phyloP scores from a whole-genome alignment of 352 stramenopile genomes.

The Globisporangium splendens region DNA sequence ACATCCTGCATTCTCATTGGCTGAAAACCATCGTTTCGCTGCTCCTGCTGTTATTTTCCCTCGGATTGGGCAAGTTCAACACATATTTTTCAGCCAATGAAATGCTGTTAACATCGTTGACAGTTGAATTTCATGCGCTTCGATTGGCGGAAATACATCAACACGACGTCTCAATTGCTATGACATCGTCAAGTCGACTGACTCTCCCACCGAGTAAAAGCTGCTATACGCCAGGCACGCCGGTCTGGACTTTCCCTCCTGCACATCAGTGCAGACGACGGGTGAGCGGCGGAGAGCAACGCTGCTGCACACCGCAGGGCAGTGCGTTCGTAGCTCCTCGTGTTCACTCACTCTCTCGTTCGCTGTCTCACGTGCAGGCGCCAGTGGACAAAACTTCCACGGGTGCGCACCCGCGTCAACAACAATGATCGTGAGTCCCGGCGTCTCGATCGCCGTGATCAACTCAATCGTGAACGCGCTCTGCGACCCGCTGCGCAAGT shows the following conservation, averaged over 20 bases:
- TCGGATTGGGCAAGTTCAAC: background rate
- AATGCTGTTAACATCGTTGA: background rate
- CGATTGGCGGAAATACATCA: background rate
- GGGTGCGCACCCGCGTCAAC: background rate
- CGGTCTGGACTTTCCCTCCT: too few species aligned
- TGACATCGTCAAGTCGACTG: too few species aligned
- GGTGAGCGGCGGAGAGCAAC: too few species aligned
- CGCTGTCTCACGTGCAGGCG: background rate
- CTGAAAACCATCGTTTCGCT: conserved; percentile 6
- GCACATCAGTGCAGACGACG: too few species aligned
- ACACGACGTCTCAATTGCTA: too few species aligned
- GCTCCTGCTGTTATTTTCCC: background rate
- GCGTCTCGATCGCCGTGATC: conserved; percentile 71
- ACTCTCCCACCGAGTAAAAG: too few species aligned
- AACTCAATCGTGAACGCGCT: conserved; percentile 80
- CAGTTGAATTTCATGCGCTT: background rate
- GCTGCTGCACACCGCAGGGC: too few species aligned
- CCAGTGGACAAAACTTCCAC: background rate
- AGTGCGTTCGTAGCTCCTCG: background rate
- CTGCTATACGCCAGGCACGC: too few species aligned
- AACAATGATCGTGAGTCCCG: conserved; percentile 61
- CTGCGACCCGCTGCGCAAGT: conserved; percentile 81
- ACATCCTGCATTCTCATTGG: conserved; percentile 5
- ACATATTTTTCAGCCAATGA: conserved; percentile 10
- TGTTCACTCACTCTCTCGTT: conserved; percentile 4